phyloP scores from a whole-genome alignment of 73 alveolate species.

The Paramecium tetraurelia region DNA sequence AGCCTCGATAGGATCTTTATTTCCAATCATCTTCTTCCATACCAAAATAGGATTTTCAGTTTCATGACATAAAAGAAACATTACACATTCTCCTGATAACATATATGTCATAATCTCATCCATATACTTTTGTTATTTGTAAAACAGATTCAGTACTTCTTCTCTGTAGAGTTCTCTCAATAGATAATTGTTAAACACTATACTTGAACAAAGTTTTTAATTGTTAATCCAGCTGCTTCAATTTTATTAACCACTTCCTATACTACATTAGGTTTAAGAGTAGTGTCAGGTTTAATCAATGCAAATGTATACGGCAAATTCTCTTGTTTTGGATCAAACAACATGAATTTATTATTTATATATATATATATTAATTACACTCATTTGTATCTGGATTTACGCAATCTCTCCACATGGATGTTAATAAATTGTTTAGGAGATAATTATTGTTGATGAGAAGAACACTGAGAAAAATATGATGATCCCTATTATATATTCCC shows the following conservation, averaged over 20 bases:
- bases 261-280: slow-evolving; percentile 64
- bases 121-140: slow-evolving; percentile 75
- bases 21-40: slow-evolving; percentile 93
- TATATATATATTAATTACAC: neutral
- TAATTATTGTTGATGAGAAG: neutral
- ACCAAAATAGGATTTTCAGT: slow-evolving; percentile 87
- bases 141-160: slow-evolving; percentile 82
- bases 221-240: slow-evolving; percentile 82
- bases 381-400: neutral
- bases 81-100: slow-evolving; percentile 85
- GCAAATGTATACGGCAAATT: slow-evolving; percentile 83
- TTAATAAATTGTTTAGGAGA: neutral
- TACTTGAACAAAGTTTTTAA: slow-evolving; percentile 57
- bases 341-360: neutral
- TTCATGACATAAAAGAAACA: slow-evolving; percentile 77
- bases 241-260: slow-evolving; percentile 74
- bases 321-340: slow-evolving; percentile 65
- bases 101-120: slow-evolving; percentile 83
- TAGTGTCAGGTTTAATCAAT: slow-evolving; percentile 80
- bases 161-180: slow-evolving; percentile 80
- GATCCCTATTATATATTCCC: neutral
- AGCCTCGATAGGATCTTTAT: slow-evolving; percentile 88
- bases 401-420: neutral
- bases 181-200: neutral
- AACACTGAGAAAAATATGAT: neutral